Evolutionary conservation across 345 rosid species (phyloP), one percentile per base, ranked within the genome.

Genomic region (Lumnitzera racemosa): DNA sequence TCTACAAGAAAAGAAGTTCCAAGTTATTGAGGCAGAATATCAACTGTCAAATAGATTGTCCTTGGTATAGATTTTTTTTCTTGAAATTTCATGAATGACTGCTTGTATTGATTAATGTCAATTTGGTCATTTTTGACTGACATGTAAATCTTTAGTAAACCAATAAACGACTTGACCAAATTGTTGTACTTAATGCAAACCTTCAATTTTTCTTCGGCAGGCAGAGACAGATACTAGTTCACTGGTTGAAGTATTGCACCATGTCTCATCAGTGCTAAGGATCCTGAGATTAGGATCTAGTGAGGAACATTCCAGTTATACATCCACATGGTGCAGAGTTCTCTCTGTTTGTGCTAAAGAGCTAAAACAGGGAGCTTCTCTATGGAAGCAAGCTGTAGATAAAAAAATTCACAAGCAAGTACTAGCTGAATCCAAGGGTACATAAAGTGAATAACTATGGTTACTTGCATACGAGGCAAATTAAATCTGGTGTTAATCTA

Each of bases 301-400:
- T 51, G 81, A 78, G 72, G 86, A 83, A 57, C 88, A 83, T 59
- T 72, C 61, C 15, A 59, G 54, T 27, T 90, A 84, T 68, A 72
- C 78, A 56, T 84, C 86, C 47, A 65, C 82, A 0, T 94, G 99
- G 99, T 76, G 65, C 11, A 68, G 43, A 52, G 77, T 94, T 64
- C 64, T 85, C 64, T 77, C 82, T 10, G 53, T 73, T 52, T 94
- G 99, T 76, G 78, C 72, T 58, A 76, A 61, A 65, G 99, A 88
- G 81, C 76, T 94, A 74, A 76, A 66, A 62, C 92, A 86, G 46
- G 99, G 96, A 70, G 76, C 86, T 61, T 69, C 64, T 15, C 79
- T 90, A 57, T 94, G 99, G 99, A 80, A 74, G 67, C 81, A 81
- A 59, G 75, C 81, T 65, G 55, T 72, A 20, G 59, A 76, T 63